phyloP scores from a whole-genome alignment of 305 asterid species.

The Fraxinus velutina region DNA sequence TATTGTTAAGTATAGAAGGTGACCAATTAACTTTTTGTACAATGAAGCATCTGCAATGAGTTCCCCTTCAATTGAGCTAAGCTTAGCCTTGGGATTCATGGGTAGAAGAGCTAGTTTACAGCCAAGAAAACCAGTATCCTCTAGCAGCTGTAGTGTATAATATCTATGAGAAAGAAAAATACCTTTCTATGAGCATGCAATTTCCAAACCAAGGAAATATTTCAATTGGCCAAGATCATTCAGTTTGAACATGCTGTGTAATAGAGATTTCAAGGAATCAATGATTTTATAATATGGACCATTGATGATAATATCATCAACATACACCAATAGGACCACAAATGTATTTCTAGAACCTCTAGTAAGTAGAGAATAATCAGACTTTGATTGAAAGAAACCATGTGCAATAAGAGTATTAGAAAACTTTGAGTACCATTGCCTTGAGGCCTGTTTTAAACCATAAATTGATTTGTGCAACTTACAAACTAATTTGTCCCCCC shows the following conservation, averaged over 20 bases:
- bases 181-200: not conserved
- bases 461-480: not conserved
- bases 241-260: not conserved
- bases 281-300: not conserved
- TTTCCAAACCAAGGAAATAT: not conserved
- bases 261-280: not conserved
- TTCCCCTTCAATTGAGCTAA: not conserved
- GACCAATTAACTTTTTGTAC: not conserved
- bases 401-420: not conserved
- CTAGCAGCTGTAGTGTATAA: not conserved
- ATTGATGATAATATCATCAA: not conserved
- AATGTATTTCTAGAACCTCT: not conserved
- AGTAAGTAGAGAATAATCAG: not conserved
- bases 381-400: not conserved
- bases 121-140: not conserved
- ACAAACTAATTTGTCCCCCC: not conserved
- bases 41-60: not conserved
- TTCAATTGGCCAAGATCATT: not conserved
- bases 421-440: not conserved
- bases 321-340: not conserved
- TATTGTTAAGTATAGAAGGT: not conserved
- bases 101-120: not conserved
- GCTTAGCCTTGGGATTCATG: not conserved
- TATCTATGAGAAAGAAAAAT: not conserved
- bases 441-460: not conserved